Conservation (phyloP, 2,329 filamentous ascomycete species). For the Sphaerulina musiva region DNA sequence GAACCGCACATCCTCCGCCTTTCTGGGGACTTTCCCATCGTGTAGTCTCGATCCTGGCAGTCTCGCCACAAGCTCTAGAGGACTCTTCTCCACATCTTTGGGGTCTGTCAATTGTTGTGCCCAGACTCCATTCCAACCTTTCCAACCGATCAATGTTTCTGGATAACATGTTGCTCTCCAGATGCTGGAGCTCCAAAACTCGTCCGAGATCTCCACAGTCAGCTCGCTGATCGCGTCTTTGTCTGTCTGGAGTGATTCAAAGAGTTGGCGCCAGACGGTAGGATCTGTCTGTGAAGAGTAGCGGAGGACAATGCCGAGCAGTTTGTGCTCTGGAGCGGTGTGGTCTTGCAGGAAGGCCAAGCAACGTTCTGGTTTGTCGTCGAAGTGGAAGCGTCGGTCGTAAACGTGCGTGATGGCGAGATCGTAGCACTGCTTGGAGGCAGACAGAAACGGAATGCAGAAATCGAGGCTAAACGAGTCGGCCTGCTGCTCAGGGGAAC, state of each 20-base stretch:
- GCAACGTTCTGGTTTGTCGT: slow-evolving; percentile 10
- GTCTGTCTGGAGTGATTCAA: slow-evolving; percentile 1
- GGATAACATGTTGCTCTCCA: slow-evolving; percentile 4
- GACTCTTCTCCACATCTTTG: slow-evolving; percentile 1
- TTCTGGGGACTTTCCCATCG: neutral
- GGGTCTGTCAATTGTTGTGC: neutral
- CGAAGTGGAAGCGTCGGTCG: slow-evolving; percentile 6
- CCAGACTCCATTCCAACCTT: slow-evolving; percentile 6
- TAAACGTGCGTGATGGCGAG: slow-evolving; percentile 7
- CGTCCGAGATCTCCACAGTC: slow-evolving; percentile 6
- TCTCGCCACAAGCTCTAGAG: slow-evolving; percentile 8
- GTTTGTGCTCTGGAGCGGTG: slow-evolving; percentile 1
- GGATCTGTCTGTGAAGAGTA: slow-evolving; percentile 9
- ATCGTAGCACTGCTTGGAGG: slow-evolving; percentile 7
- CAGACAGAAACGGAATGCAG: slow-evolving; percentile 4
- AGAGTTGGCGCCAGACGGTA: slow-evolving; percentile 8
- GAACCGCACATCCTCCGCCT: slow-evolving; percentile 10
- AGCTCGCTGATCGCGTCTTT: slow-evolving; percentile 7
- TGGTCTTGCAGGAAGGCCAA: slow-evolving; percentile 12
- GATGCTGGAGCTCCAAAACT: slow-evolving; percentile 9
- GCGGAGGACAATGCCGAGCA: neutral
- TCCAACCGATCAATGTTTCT: slow-evolving; percentile 7
- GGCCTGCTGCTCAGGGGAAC: neutral
- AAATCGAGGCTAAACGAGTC: neutral
- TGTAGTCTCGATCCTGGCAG: slow-evolving; percentile 6